Base-by-base conservation (phyloP, 2,329 filamentous ascomycete species). In the Ilyonectria destructans region DNA sequence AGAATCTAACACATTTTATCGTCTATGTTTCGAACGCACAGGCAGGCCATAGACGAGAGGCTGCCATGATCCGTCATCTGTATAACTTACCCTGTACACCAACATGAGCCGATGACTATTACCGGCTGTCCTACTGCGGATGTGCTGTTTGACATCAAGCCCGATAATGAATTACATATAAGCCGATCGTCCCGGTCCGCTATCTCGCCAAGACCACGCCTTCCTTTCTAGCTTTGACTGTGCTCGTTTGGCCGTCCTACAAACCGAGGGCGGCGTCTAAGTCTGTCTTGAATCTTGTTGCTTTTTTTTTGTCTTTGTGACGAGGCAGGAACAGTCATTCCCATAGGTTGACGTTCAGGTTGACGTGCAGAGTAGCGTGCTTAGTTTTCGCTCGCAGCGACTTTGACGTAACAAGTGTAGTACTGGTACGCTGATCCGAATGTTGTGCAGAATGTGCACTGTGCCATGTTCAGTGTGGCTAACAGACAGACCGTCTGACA, bases 81-180 rank as follows among this genome's bases (percentile, higher is more conserved):
- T 19, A 45, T 45, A n/a, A 45, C 40, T 45, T 45, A 45, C 40
- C n/a, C 40, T 45, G 40, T 19, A 45, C 40, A 19, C 40, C 40
- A 19, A 45, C 40, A 7, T 19, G n/a, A 45, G 40, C 40, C 40
- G n/a, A 45, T 45, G 40, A 45, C 17, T 45, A 37, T 37, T 37
- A 37, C 33, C 33, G 33, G 33, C 33, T 8, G 8, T 37, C 13
- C 33, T 37, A 9, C 33, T 13, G 33, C 33, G 33, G 33, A 8
- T 4, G 33, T 37, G 33, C 33, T 37, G 33, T 37, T 37, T 37
- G 33, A 37, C 33, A 37, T 9, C 9, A 37, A 13, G 13, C 33
- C 13, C 33, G 33, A 37, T 37, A 37, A 37, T 37, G 33, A 37
- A 37, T 23, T 37, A 37, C 33, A 37, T 37, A 35, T 37, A 4